These are phyloP conservation scores for Pestalotiopsis sp. DNA, from an alignment of 2,329 filamentous ascomycete species.

Conservation along the genomic window DNA sequence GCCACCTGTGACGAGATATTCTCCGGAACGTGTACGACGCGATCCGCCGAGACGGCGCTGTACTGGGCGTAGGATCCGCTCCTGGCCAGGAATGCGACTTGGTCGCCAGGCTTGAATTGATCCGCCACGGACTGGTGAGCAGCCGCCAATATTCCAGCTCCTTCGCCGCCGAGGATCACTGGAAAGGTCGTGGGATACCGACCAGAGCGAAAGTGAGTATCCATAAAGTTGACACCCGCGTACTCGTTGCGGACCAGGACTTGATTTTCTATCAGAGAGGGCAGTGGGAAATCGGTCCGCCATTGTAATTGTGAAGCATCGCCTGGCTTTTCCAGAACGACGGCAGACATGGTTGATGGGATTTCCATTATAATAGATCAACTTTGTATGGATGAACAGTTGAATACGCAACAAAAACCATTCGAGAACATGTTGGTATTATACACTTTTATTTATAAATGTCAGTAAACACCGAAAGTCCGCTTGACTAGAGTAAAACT, in stretches of 20 bases:
- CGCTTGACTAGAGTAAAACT: no score
- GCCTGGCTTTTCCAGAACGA: neutral
- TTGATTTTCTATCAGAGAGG: slow-evolving; percentile 37
- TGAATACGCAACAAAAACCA: no score
- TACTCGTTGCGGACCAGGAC: slow-evolving; percentile 78
- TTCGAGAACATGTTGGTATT: no score
- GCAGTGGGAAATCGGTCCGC: neutral
- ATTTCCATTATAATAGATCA: neutral
- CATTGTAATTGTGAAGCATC: neutral
- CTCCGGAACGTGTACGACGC: neutral
- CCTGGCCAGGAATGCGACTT: neutral
- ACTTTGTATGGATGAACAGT: neutral
- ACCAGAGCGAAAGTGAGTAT: slow-evolving; percentile 86
- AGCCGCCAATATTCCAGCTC: neutral
- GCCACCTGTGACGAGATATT: neutral
- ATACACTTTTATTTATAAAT: no score
- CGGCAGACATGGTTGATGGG: neutral
- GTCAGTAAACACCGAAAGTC: no score
- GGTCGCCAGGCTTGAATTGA: neutral
- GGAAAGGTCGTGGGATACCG: slow-evolving; percentile 75
- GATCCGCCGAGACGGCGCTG: slow-evolving; percentile 38
- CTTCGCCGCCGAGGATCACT: slow-evolving; percentile 42
- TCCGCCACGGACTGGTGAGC: neutral
- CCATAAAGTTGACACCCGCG: slow-evolving; percentile 85
- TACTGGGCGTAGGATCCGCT: neutral